These are phyloP conservation scores for Oryza meyeriana DNA, from an alignment of 176 grass and related monocot genomes.

Conservation along the genomic window DNA sequence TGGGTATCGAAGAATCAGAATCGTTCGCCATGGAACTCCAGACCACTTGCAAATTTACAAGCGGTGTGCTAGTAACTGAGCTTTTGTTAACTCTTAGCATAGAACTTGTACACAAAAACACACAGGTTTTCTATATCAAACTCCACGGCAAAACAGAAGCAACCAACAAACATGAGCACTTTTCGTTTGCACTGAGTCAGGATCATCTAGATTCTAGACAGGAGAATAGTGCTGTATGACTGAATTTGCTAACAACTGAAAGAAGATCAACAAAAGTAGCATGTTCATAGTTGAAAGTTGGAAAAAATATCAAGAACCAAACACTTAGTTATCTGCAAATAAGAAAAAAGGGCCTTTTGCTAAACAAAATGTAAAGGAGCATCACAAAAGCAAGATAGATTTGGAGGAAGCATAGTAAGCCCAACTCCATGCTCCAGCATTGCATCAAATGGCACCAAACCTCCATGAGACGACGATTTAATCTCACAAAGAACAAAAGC, in stretches of 20 bases:
- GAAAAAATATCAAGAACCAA: slow-evolving; percentile 6
- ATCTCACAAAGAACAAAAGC: background rate
- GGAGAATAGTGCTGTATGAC: background rate
- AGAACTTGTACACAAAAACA: background rate
- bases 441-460: background rate
- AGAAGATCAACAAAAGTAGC: background rate
- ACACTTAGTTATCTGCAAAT: background rate
- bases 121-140: background rate
- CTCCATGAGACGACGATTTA: background rate
- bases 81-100: background rate
- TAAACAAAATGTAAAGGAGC: background rate
- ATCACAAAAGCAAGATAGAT: background rate
- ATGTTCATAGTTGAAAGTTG: background rate
- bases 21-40: background rate
- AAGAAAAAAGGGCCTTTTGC: background rate
- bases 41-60: slow-evolving; percentile 27
- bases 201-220: background rate
- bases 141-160: background rate
- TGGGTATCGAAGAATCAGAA: slow-evolving; percentile 29
- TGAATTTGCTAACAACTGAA: background rate
- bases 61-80: background rate
- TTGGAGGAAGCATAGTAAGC: background rate
- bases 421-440: background rate
- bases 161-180: slow-evolving; percentile 4
- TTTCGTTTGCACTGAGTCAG: background rate